Percentiles rank a stretch among this genome's conserved stretches.
phyloP scores from a whole-genome alignment of 495 filamentous ascomycete genomes.

The Poronia punctata region DNA sequence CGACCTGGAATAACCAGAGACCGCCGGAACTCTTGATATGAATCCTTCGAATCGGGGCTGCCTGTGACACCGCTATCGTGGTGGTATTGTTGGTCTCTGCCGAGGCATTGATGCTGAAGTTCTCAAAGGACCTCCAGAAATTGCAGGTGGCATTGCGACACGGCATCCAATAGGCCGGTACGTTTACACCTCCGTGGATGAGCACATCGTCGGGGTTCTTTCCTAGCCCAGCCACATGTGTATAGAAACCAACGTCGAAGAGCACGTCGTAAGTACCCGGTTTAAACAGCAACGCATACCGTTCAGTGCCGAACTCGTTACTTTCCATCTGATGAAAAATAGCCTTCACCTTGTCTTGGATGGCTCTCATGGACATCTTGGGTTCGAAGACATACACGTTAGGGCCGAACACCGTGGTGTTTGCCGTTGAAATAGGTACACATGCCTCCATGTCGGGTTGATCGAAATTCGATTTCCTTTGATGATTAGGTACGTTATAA shows the following conservation, averaged over 20 bases:
- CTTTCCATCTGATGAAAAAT: constrained; percentile 28
- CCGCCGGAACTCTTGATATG: constrained; percentile 21
- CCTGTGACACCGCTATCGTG: constrained; percentile 27
- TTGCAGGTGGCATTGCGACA: constrained; percentile 27
- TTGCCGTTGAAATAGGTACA: constrained; percentile 6
- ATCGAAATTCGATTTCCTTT: no score
- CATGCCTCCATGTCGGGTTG: constrained; percentile 2
- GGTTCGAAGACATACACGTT: constrained; percentile 24
- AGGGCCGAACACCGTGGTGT: constrained; percentile 21
- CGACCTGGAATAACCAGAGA: constrained; percentile 28
- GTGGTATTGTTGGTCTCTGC: constrained; percentile 25
- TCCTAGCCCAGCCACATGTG: constrained; percentile 23
- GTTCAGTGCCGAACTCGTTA: constrained; percentile 24
- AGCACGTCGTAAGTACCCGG: constrained; percentile 23
- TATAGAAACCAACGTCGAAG: constrained; percentile 28
- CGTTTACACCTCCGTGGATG: constrained; percentile 24
- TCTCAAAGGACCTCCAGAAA: constrained; percentile 27
- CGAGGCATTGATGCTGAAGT: constrained; percentile 27
- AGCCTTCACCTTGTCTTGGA: constrained; percentile 17
- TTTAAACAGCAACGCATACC: constrained; percentile 25
- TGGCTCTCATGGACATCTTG: constrained; percentile 16
- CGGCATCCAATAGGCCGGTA: constrained; percentile 29
- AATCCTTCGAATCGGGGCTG: constrained; percentile 22
- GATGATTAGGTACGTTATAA: no score
- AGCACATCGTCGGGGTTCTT: constrained; percentile 22